These are phyloP conservation scores for Fusarium algeriense DNA, from an alignment of 2,329 filamentous ascomycete genomes.

Conservation along the genomic window DNA sequence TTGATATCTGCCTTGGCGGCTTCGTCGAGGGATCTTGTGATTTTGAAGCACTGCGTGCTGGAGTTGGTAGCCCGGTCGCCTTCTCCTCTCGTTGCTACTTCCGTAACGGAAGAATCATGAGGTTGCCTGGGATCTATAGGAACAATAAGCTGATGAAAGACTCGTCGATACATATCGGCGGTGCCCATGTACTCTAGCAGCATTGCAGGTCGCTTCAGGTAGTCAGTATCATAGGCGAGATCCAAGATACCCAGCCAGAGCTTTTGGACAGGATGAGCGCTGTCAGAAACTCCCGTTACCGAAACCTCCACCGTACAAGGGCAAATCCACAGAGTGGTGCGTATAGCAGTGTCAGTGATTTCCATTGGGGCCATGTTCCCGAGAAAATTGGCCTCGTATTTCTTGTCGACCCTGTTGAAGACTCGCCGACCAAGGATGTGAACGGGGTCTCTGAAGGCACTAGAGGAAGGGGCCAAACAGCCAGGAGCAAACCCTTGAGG, in stretches of 20 bases:
- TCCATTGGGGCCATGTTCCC: constrained; percentile 37
- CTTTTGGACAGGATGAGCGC: not conserved
- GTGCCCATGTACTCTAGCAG: constrained; percentile 37
- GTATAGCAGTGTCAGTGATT: constrained; percentile 38
- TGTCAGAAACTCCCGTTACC: not conserved
- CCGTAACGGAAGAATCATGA: not conserved
- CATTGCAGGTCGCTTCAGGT: constrained; percentile 39
- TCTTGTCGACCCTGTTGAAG: constrained; percentile 29
- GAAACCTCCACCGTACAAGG: constrained; percentile 26
- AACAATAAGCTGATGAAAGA: constrained; percentile 33
- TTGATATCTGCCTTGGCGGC: constrained; percentile 25
- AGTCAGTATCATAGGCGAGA: constrained; percentile 38
- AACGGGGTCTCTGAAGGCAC: constrained; percentile 27
- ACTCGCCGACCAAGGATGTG: constrained; percentile 35
- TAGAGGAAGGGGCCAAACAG: constrained; percentile 30
- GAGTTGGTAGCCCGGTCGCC: not conserved
- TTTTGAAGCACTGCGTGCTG: not conserved
- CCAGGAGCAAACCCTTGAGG: constrained; percentile 16
- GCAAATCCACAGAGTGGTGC: constrained; percentile 37
- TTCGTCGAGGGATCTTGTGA: constrained; percentile 1
- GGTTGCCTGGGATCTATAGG: constrained; percentile 28
- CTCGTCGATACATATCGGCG: constrained; percentile 35
- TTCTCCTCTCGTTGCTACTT: not conserved
- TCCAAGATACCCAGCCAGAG: constrained; percentile 42
- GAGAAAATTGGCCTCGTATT: constrained; percentile 36